phyloP scores from a whole-genome alignment of 345 rosid genomes.

The Turnera subulata region DNA sequence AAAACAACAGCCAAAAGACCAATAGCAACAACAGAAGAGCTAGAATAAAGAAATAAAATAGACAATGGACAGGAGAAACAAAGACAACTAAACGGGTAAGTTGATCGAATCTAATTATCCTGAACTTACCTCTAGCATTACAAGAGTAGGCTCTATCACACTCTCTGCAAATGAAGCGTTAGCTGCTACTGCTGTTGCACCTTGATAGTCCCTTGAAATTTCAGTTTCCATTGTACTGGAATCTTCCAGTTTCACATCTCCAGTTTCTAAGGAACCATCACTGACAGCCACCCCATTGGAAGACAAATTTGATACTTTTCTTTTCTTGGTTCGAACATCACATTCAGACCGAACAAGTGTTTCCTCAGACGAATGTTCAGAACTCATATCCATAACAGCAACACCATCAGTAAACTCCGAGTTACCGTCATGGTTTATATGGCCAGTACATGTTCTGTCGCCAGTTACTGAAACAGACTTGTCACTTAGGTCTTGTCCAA shows the following conservation, averaged over 20 bases:
- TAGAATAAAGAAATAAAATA: no score
- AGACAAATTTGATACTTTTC: constrained; percentile 50
- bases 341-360: constrained; percentile 40
- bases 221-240: constrained; percentile 39
- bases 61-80: no score
- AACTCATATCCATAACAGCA: no score
- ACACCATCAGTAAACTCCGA: constrained; percentile 40
- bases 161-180: constrained; percentile 81
- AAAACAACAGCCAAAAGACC: no score
- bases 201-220: constrained; percentile 35
- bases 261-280: constrained; percentile 45
- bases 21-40: no score
- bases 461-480: constrained; percentile 28
- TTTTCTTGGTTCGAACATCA: constrained; percentile 54
- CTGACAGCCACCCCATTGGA: constrained; percentile 37
- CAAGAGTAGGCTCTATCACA: constrained; percentile 92
- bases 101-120: no score
- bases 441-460: constrained; percentile 40
- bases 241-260: constrained; percentile 46
- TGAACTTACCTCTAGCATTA: constrained; percentile 81
- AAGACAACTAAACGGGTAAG: no score
- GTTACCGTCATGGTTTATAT: constrained; percentile 38
- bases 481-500: constrained; percentile 22
- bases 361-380: constrained; percentile 29
- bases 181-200: constrained; percentile 40